phyloP scores from a whole-genome alignment of 495 filamentous ascomycete genomes.

The Aspergillus conjunctus region DNA sequence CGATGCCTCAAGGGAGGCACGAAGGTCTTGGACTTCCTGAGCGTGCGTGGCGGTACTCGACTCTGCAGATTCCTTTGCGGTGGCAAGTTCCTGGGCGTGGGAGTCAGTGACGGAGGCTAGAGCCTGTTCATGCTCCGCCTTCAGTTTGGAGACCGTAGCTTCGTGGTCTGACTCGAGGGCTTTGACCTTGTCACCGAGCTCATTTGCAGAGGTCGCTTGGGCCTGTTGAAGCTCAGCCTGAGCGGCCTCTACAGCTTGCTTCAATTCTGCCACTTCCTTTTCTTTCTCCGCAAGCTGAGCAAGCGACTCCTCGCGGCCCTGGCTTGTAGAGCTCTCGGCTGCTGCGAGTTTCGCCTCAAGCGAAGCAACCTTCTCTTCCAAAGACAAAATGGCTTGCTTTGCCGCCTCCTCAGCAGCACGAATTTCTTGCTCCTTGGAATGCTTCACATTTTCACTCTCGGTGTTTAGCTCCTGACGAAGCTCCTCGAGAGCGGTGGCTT shows the following conservation, averaged over 20 bases:
- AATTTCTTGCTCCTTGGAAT: slow-evolving; percentile 46
- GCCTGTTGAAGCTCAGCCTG: slow-evolving; percentile 41
- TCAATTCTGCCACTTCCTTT: slow-evolving; percentile 41
- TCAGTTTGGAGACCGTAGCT: slow-evolving; percentile 37
- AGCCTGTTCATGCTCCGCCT: slow-evolving; percentile 40
- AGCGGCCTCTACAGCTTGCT: slow-evolving; percentile 37
- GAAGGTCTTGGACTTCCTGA: slow-evolving; percentile 45
- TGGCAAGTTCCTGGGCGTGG: slow-evolving; percentile 41
- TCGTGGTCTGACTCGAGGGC: slow-evolving; percentile 46
- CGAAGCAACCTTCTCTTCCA: slow-evolving; percentile 43
- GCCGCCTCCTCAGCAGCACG: slow-evolving; percentile 46
- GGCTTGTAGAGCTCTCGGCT: slow-evolving; percentile 36
- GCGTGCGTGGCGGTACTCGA: slow-evolving; percentile 36
- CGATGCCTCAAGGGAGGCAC: slow-evolving; percentile 43
- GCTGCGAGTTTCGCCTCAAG: slow-evolving; percentile 44
- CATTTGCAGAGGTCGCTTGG: slow-evolving; percentile 33
- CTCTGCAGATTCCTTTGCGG: slow-evolving; percentile 39
- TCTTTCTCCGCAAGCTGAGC: slow-evolving; percentile 41
- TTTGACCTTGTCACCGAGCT: slow-evolving; percentile 39
- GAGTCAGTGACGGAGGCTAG: slow-evolving; percentile 33
- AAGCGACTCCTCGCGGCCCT: slow-evolving; percentile 31
- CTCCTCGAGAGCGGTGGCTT: slow-evolving; percentile 40
- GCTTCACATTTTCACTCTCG: slow-evolving; percentile 44
- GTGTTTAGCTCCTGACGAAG: slow-evolving; percentile 45
- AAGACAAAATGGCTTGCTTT: slow-evolving; percentile 30